phyloP scores from a whole-genome alignment of 1,139 yeast genomes.

The Candida labiduridarum region DNA sequence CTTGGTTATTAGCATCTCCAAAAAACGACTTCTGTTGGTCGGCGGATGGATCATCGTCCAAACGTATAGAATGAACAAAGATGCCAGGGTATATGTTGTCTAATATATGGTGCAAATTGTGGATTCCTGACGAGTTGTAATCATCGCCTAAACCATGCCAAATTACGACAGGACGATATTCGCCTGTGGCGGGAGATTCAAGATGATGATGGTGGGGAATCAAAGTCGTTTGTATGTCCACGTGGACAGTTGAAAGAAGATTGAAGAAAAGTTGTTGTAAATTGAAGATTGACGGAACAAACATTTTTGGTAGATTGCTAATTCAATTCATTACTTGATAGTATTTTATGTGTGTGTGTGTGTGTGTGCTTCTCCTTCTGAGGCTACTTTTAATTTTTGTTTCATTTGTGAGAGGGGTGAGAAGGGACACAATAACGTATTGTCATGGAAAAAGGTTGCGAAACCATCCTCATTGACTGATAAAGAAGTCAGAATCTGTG shows the following conservation, averaged over 20 bases:
- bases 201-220: not conserved
- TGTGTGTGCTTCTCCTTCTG: too few relatives aligned
- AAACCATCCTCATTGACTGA: too few relatives aligned
- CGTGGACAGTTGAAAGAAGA: not conserved
- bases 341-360: too few relatives aligned
- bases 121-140: conserved; percentile 65
- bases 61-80: conserved; percentile 52
- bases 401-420: too few relatives aligned
- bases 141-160: conserved; percentile 90
- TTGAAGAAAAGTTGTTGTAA: not conserved
- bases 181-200: not conserved
- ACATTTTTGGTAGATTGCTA: not conserved
- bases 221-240: not conserved
- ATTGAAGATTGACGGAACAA: not conserved
- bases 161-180: conserved; percentile 56
- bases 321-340: too few relatives aligned
- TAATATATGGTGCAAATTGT: conserved; percentile 45
- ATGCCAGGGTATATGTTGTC: conserved; percentile 51
- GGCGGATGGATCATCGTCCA: conserved; percentile 49
- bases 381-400: too few relatives aligned
- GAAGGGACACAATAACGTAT: too few relatives aligned
- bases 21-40: conserved; percentile 60
- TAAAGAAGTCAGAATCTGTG: too few relatives aligned
- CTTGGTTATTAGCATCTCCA: conserved; percentile 56
- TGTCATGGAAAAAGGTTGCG: too few relatives aligned